Percentiles rank a stretch among this genome's conserved stretches.
These are phyloP conservation scores for Thalia dealbata DNA, from an alignment of 176 grass and related monocot genomes.

Conservation along the genomic window DNA sequence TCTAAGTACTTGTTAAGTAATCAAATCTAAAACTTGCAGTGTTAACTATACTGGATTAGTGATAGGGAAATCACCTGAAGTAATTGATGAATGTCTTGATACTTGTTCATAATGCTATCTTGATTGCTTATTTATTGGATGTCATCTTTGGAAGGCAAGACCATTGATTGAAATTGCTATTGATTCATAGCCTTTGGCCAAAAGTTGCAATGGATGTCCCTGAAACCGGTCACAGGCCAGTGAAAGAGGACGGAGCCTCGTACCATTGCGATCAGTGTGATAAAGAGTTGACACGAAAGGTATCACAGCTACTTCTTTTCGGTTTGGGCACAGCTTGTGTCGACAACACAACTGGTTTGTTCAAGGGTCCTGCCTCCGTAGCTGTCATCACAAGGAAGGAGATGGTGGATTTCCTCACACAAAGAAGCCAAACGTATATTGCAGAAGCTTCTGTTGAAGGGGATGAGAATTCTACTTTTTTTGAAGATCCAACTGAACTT, in stretches of 20 bases:
- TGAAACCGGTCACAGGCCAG: neutral
- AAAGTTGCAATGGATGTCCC: slow-evolving; percentile 7
- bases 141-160: neutral
- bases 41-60: neutral
- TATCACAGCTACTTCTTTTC: slow-evolving; percentile 40
- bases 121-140: neutral
- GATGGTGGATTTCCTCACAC: slow-evolving; percentile 48
- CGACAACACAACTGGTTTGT: slow-evolving; percentile 68
- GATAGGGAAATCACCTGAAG: neutral
- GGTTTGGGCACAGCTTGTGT: slow-evolving; percentile 77
- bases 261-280: slow-evolving; percentile 48
- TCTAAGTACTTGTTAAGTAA: no score
- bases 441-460: slow-evolving; percentile 22
- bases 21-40: neutral
- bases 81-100: no score
- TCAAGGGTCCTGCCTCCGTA: slow-evolving; percentile 50
- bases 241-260: slow-evolving; percentile 18
- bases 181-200: neutral
- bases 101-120: no score
- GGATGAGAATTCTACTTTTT: slow-evolving; percentile 22
- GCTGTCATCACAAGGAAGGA: slow-evolving; percentile 40
- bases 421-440: slow-evolving; percentile 41
- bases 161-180: neutral
- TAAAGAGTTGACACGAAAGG: slow-evolving; percentile 30
- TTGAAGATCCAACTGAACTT: slow-evolving; percentile 38